Evolutionary conservation across 441 rosid species (phyloP).

Genomic region (Pelargonium cotyledonis): DNA sequence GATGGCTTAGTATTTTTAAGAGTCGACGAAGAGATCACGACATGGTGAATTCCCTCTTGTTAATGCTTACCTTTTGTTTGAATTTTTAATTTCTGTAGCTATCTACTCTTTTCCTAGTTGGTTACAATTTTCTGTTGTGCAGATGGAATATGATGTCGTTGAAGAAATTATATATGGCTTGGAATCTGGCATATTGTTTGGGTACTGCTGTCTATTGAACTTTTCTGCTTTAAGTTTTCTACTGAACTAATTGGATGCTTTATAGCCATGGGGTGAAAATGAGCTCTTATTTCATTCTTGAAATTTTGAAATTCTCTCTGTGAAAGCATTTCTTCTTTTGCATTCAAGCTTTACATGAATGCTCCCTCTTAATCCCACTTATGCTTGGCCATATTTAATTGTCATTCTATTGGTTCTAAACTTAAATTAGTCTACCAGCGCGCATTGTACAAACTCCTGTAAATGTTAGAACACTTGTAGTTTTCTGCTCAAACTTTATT

Average conservation of each 20-base stretch:
- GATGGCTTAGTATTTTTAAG: conserved; percentile 81
- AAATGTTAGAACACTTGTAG: not conserved
- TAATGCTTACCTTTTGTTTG: conserved; percentile 9
- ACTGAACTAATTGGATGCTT: conserved; percentile 5
- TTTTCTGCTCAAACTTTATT: not conserved
- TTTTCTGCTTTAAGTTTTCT: not conserved
- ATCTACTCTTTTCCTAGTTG: not conserved
- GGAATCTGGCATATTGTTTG: conserved; percentile 93
- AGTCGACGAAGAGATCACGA: conserved; percentile 82
- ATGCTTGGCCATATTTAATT: not conserved
- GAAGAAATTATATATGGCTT: conserved; percentile 95
- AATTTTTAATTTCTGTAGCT: conserved; percentile 12
- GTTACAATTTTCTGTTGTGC: conserved; percentile 28
- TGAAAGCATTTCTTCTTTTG: not conserved
- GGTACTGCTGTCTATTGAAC: conserved; percentile 39
- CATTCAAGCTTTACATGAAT: not conserved
- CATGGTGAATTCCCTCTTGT: conserved; percentile 35
- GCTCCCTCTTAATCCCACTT: not conserved
- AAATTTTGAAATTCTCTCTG: not conserved
- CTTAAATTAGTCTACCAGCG: not conserved
- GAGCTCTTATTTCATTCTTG: not conserved
- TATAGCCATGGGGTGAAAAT: not conserved
- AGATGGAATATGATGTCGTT: conserved; percentile 92
- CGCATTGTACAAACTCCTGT: not conserved
- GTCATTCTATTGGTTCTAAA: not conserved